A percentile compares a stretch with the other conserved stretches of the same genome.
Evolutionary conservation across 345 rosid genomes (phyloP).

Genomic region (Geranium rotundifolium): DNA sequence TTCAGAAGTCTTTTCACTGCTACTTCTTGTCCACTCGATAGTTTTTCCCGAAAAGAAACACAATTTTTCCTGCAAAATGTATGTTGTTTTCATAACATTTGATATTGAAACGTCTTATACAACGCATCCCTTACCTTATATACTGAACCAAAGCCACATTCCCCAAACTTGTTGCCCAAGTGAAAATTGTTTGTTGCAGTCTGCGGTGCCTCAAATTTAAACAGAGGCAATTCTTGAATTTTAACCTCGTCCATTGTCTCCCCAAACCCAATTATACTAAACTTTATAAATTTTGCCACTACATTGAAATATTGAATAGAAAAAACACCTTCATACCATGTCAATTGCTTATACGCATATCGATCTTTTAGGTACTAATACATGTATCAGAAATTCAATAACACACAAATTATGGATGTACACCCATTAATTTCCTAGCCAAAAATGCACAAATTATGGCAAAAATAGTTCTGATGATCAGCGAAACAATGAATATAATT

Average conservation of each 20-base stretch:
- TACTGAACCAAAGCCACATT: slow-evolving; percentile 35
- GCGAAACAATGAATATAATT: not conserved
- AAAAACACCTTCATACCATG: no score
- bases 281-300: not conserved
- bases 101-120: not conserved
- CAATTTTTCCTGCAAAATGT: not conserved
- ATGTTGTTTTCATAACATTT: not conserved
- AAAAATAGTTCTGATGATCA: not conserved
- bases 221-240: slow-evolving; percentile 17
- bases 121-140: slow-evolving; percentile 18
- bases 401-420: not conserved
- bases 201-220: slow-evolving; percentile 14
- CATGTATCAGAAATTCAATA: not conserved
- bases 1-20: slow-evolving; percentile 29
- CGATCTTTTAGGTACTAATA: not conserved
- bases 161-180: slow-evolving; percentile 19
- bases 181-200: slow-evolving; percentile 21
- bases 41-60: slow-evolving; percentile 2
- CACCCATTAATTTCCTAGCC: not conserved
- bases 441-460: not conserved
- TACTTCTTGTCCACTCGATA: slow-evolving; percentile 19
- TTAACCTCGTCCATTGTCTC: slow-evolving; percentile 2
- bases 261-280: not conserved
- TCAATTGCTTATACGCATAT: no score
- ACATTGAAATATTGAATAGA: not conserved